Evolutionary conservation across 2,329 filamentous ascomycete species (phyloP).

Genomic region (Cercospora zeina): DNA sequence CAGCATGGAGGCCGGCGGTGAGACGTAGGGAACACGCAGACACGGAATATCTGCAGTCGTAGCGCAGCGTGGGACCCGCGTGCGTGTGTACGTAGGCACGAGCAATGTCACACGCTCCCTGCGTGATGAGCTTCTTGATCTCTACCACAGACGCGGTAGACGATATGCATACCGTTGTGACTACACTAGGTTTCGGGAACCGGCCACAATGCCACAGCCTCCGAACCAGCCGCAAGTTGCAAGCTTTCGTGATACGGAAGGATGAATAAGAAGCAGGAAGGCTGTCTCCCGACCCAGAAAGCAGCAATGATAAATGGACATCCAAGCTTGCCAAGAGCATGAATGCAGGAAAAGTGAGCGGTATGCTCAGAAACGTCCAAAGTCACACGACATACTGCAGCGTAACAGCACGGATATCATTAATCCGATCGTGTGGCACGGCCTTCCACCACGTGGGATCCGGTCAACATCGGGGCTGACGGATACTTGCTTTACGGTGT

Average conservation of each 20-base stretch:
- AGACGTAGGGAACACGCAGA: not conserved
- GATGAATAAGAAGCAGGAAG: not conserved
- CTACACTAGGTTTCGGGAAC: not conserved
- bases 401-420: not conserved
- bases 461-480: constrained; percentile 9
- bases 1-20: not conserved
- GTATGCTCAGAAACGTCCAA: not conserved
- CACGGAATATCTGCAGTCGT: not conserved
- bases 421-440: not conserved
- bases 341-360: not conserved
- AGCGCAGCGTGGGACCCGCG: not conserved
- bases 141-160: not conserved
- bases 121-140: not conserved
- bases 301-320: not conserved
- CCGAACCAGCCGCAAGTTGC: not conserved
- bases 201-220: not conserved
- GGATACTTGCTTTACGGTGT: constrained; percentile 3
- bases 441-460: constrained; percentile 1
- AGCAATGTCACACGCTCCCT: not conserved
- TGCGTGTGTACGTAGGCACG: not conserved
- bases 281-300: no score
- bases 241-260: not conserved
- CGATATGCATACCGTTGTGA: not conserved
- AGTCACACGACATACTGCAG: not conserved
- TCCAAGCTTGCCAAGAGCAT: not conserved